phyloP scores from a whole-genome alignment of 768 basidiomycete genomes.

The Russula vinacea region DNA sequence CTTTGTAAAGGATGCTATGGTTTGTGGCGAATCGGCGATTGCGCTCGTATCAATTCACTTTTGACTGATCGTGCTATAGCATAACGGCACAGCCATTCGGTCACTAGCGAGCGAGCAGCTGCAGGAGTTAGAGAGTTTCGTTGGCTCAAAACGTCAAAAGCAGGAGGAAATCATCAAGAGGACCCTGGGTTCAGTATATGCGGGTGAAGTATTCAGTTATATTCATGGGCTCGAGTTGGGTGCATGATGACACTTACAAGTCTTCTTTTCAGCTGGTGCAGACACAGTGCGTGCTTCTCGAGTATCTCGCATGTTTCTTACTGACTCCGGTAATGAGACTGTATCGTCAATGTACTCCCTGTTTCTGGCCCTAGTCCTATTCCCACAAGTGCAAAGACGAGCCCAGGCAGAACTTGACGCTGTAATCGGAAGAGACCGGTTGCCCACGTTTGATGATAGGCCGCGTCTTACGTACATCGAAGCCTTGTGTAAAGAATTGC shows the following conservation, averaged over 20 bases:
- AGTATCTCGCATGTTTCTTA: background rate
- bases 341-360: constrained; percentile 3
- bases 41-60: background rate
- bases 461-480: too few relatives aligned
- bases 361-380: too few relatives aligned
- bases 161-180: background rate
- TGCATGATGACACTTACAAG: too few relatives aligned
- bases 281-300: constrained; percentile 5
- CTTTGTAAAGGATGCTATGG: background rate
- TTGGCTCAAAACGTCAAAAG: constrained; percentile 1
- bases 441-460: constrained; percentile 31
- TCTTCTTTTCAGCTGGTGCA: constrained; percentile 8
- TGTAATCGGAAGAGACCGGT: constrained; percentile 31
- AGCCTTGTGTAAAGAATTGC: too few relatives aligned
- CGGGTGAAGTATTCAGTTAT: background rate
- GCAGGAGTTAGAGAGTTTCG: background rate
- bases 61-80: background rate
- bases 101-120: background rate
- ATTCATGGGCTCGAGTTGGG: background rate
- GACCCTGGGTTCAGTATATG: constrained; percentile 9
- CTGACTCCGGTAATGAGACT: constrained; percentile 1
- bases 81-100: background rate
- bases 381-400: too few relatives aligned
- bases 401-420: constrained; percentile 33
- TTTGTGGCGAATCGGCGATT: background rate